Evolutionary conservation across 2,329 filamentous ascomycete genomes (phyloP).

Genomic region (Geosmithia putterillii): DNA sequence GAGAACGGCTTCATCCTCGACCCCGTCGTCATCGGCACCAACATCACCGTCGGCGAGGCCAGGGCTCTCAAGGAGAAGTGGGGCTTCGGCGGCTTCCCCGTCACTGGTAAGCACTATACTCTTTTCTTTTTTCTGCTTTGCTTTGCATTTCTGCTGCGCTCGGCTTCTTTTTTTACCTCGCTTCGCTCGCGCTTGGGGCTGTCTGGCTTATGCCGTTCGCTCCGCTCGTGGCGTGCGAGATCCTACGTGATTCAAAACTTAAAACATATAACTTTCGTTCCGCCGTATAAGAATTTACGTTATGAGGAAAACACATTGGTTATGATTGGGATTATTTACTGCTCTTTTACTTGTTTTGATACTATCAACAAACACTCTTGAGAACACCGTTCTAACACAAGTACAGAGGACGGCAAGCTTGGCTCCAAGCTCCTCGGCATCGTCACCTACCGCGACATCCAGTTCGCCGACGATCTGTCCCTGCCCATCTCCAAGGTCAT

Average conservation of each 20-base stretch:
- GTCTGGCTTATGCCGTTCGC: too few species aligned
- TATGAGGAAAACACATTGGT: conserved; percentile 4
- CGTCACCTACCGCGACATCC: conserved; percentile 93
- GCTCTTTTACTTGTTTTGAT: conserved; percentile 4
- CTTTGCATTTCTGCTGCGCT: conserved; percentile 7
- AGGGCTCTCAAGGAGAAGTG: conserved; percentile 92
- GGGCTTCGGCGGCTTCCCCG: conserved; percentile 96
- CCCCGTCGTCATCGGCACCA: conserved; percentile 79
- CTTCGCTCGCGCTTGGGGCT: too few species aligned
- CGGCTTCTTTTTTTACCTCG: conserved; percentile 4
- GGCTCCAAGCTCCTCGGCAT: conserved; percentile 95
- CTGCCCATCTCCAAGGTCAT: conserved; percentile 80
- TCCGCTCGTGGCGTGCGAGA: too few species aligned
- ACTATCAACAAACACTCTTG: too few species aligned
- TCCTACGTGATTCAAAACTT: conserved; percentile 63
- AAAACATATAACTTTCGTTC: conserved; percentile 99
- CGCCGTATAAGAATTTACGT: conserved; percentile 72
- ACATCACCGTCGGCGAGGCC: conserved; percentile 82
- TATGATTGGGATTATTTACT: conserved; percentile 16
- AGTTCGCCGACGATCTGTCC: conserved; percentile 72
- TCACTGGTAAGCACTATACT: conserved; percentile 57
- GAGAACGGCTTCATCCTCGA: conserved; percentile 99
- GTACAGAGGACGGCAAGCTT: conserved; percentile 74
- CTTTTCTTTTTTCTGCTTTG: conserved; percentile 3
- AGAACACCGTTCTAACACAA: conserved; percentile 21